phyloP scores from a whole-genome alignment of 2,329 filamentous ascomycete species.

The Microthyrium microscopicum region DNA sequence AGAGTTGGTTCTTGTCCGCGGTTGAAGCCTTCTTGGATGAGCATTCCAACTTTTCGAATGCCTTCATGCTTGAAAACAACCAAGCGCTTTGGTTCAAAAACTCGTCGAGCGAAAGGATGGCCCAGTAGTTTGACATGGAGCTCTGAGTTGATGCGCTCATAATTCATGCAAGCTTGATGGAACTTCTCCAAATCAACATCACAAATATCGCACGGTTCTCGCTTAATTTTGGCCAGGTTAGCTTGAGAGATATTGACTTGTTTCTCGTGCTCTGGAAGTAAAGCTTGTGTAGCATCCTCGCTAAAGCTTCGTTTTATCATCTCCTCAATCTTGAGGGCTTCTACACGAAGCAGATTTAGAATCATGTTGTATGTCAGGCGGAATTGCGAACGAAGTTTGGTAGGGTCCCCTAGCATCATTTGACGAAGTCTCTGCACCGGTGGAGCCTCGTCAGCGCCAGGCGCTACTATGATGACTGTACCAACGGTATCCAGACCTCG shows the following conservation, averaged over 20 bases:
- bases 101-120: constrained; percentile 68
- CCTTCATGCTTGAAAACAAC: constrained; percentile 71
- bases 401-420: constrained; percentile 93
- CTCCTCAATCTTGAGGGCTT: constrained; percentile 95
- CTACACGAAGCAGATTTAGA: constrained; percentile 80
- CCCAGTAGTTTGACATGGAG: constrained; percentile 59
- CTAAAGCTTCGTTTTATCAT: constrained; percentile 99
- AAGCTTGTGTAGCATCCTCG: constrained; percentile 88
- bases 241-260: constrained; percentile 84
- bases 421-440: constrained; percentile 66
- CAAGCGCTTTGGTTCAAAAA: constrained; percentile 60
- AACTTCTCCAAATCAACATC: constrained; percentile 64
- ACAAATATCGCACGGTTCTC: constrained; percentile 68
- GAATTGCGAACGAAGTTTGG: constrained; percentile 90
- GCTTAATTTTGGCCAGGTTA: constrained; percentile 76
- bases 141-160: constrained; percentile 61
- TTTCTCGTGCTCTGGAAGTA: constrained; percentile 90
- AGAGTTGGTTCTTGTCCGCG: constrained; percentile 51
- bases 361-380: constrained; percentile 99
- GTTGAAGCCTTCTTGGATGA: constrained; percentile 59
- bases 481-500: constrained; percentile 86
- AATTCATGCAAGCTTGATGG: constrained; percentile 68
- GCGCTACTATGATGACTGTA: constrained; percentile 77
- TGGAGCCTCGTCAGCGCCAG: constrained; percentile 73
- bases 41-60: constrained; percentile 62